Percentiles rank a stretch among this genome's conserved stretches.
phyloP scores from a whole-genome alignment of 805 yeast genomes.

The Komagataella pastoris region DNA sequence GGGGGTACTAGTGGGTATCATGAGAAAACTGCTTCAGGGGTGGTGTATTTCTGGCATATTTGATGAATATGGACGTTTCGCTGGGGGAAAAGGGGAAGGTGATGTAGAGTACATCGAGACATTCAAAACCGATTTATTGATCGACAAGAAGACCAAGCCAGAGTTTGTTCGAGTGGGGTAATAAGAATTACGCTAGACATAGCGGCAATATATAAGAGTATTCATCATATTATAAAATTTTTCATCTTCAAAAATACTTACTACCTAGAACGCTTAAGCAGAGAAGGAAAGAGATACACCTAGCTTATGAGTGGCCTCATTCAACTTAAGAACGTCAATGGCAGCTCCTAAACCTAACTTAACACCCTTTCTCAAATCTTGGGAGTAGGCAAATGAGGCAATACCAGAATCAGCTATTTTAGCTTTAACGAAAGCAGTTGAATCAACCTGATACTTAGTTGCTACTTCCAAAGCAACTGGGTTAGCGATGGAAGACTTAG shows the following conservation, averaged over 20 bases:
- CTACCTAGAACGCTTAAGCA: constrained; percentile 36
- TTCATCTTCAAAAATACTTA: not conserved
- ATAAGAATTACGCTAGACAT: not conserved
- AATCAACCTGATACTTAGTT: constrained; percentile 85
- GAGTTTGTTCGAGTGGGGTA: constrained; percentile 37
- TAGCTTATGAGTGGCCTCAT: constrained; percentile 95
- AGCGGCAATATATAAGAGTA: not conserved
- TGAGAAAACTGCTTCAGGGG: constrained; percentile 76
- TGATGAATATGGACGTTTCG: constrained; percentile 87
- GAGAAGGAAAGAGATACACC: constrained; percentile 91
- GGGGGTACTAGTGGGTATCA: constrained; percentile 85
- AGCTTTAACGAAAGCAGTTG: constrained; percentile 85
- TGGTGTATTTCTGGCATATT: constrained; percentile 91
- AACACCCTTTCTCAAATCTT: constrained; percentile 91
- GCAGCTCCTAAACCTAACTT: constrained; percentile 95
- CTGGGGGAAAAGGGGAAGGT: constrained; percentile 86
- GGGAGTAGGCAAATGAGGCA: constrained; percentile 88
- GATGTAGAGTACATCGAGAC: constrained; percentile 85
- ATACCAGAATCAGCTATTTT: constrained; percentile 94
- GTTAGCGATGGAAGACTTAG: constrained; percentile 58
- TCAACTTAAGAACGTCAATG: constrained; percentile 87
- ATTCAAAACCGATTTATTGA: constrained; percentile 50
- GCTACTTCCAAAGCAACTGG: constrained; percentile 92
- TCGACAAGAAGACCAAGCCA: constrained; percentile 39
- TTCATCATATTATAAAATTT: not conserved